A percentile compares a stretch with the other conserved stretches of the same genome.
phyloP scores from a whole-genome alignment of 805 yeast species.

The Wickerhamomyces sydowiorum region DNA sequence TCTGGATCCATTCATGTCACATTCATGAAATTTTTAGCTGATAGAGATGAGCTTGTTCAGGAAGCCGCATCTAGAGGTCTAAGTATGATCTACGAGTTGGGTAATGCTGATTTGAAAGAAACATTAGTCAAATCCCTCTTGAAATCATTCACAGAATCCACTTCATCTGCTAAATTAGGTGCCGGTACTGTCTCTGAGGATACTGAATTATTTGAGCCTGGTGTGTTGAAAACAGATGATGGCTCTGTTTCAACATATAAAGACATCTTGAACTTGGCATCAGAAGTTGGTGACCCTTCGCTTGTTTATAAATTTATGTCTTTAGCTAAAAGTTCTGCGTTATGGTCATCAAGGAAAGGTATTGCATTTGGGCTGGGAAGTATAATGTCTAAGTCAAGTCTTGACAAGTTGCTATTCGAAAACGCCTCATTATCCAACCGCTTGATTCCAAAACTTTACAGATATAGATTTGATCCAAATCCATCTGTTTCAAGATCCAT shows the following conservation, averaged over 20 bases:
- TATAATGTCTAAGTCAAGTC: constrained; percentile 70
- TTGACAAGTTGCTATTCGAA: constrained; percentile 53
- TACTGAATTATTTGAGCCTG: constrained; percentile 82
- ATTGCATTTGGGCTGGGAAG: constrained; percentile 91
- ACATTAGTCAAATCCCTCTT: constrained; percentile 67
- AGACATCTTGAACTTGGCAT: constrained; percentile 81
- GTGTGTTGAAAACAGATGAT: constrained; percentile 71
- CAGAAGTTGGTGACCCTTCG: constrained; percentile 94
- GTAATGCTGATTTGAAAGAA: constrained; percentile 62
- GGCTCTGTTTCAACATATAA: constrained; percentile 88
- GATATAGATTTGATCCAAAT: constrained; percentile 85
- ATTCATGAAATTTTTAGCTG: constrained; percentile 75
- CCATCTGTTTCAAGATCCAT: constrained; percentile 70
- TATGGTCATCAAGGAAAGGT: constrained; percentile 93
- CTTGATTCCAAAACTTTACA: constrained; percentile 74
- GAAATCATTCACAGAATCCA: constrained; percentile 71
- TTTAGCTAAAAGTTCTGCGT: constrained; percentile 74
- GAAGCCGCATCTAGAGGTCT: constrained; percentile 90
- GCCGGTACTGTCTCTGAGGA: constrained; percentile 73
- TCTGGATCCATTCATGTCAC: constrained; percentile 63
- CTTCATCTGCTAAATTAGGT: constrained; percentile 34
- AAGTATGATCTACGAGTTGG: constrained; percentile 73
- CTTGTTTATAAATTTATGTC: constrained; percentile 93
- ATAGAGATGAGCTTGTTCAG: constrained; percentile 81
- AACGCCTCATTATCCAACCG: constrained; percentile 50